Evolutionary conservation across 2,329 filamentous ascomycete genomes (phyloP), one percentile per base, ranked within the genome.

Genomic region (Volutella citrinella): DNA sequence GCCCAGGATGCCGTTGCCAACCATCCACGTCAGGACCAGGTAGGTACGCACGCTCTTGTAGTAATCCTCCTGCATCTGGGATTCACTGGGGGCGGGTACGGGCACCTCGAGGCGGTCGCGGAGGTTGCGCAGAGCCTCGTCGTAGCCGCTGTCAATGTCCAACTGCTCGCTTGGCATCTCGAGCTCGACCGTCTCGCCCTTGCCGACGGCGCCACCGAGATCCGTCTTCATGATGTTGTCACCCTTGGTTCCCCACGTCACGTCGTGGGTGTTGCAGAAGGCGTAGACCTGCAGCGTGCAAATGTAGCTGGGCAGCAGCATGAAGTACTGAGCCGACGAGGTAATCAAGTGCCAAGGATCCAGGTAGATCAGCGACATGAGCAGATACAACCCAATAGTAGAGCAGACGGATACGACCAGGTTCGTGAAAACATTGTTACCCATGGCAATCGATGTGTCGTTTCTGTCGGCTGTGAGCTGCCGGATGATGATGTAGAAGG

Each of bases 291-390:
- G 93, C 4, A 98, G 75, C 0, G 88, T 97, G 69, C 93, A 97
- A 64, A 98, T 95, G 69, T 97, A 98, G 23, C 76, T 83, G 0
- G 93, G 93, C 21, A 98, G 73, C 17, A 98, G 80, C 28, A 90
- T 76, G 60, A 98, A 96, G 70, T 98, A 98, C 60, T 96, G 90
- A 1, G 74, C 78, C 0, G 87, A 82, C 1, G 84, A 91, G 10
- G 93, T 98, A 66, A 98, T 85, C 86, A 98, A 93, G 70, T 98
- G 93, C 93, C 93, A 98, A 0, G 93, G 93, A 51, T 98, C 94
- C 28, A 98, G 78, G 65, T 98, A 98, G 41, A 98, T 67, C 67
- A 98, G 88, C 16, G 85, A 93, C 82, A 95, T 95, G 65, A 95
- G 63, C 69, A 98, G 93, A 73, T 97, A 98, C 23, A 98, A 72